These are phyloP conservation scores for Vitis hybrid DNA, from an alignment of 177 flowering plant species.

Conservation along the genomic window DNA sequence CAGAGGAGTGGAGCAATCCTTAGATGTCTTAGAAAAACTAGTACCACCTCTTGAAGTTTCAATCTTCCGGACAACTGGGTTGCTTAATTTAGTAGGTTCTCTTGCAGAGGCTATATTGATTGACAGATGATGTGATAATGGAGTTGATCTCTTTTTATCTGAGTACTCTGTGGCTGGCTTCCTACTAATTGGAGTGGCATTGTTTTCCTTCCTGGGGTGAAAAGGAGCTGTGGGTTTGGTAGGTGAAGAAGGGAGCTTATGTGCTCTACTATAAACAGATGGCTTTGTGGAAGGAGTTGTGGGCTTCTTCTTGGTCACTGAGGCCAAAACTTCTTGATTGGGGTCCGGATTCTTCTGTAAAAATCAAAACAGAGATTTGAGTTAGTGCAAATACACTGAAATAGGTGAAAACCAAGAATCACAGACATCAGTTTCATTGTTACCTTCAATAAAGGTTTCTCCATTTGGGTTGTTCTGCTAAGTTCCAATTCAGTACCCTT, in stretches of 20 bases:
- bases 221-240: constrained; percentile 16
- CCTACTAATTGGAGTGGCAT: constrained; percentile 30
- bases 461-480: constrained; percentile 13
- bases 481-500: constrained; percentile 17
- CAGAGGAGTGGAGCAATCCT: constrained; percentile 41
- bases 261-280: constrained; percentile 8
- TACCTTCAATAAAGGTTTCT: constrained; percentile 35
- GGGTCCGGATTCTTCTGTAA: constrained; percentile 14
- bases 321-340: constrained; percentile 17
- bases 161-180: constrained; percentile 18
- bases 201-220: constrained; percentile 18
- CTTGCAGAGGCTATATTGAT: constrained; percentile 39
- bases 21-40: constrained; percentile 21
- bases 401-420: not conserved
- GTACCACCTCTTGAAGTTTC: constrained; percentile 29
- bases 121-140: constrained; percentile 51
- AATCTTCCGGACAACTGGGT: constrained; percentile 36
- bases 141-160: constrained; percentile 41
- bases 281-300: constrained; percentile 21
- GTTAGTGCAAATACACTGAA: not conserved
- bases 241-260: constrained; percentile 31
- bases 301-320: constrained; percentile 26
- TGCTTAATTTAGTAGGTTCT: constrained; percentile 37
- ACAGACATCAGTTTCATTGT: not conserved
- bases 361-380: not conserved